These are phyloP conservation scores for Lentinus brumalis DNA, from an alignment of 768 basidiomycete species.

Conservation along the genomic window DNA sequence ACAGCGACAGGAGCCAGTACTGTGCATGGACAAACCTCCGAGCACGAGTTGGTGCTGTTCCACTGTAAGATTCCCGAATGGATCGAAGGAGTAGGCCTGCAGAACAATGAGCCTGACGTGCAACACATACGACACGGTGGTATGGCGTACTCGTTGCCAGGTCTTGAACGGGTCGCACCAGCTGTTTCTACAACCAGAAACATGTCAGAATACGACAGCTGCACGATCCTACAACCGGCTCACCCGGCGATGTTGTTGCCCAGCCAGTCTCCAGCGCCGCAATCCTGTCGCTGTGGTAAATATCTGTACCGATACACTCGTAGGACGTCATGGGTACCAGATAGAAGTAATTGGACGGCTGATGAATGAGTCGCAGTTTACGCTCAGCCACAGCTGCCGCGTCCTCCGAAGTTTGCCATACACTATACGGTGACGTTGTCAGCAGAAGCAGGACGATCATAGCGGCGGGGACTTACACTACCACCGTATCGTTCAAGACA, in stretches of 20 bases:
- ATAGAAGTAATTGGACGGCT: conserved; percentile 78
- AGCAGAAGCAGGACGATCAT: neutral
- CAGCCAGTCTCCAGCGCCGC: conserved; percentile 73
- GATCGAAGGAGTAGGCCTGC: conserved; percentile 72
- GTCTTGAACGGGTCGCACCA: conserved; percentile 84
- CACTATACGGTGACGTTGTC: conserved; percentile 37
- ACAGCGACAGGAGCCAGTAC: conserved; percentile 62
- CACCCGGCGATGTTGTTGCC: conserved; percentile 45
- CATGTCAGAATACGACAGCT: neutral
- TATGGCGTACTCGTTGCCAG: conserved; percentile 64
- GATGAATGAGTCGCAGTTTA: conserved; percentile 64
- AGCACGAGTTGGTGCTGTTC: conserved; percentile 57
- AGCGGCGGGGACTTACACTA: conserved; percentile 44
- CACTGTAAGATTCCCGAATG: conserved; percentile 53
- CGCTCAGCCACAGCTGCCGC: conserved; percentile 58
- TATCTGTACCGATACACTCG: neutral
- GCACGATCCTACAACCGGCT: neutral
- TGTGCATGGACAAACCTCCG: conserved; percentile 47
- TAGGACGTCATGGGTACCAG: conserved; percentile 39
- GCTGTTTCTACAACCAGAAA: conserved; percentile 43
- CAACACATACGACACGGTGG: conserved; percentile 6
- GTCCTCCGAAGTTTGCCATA: conserved; percentile 73
- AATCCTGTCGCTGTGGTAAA: conserved; percentile 44
- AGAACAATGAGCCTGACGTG: neutral
- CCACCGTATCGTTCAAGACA: conserved; percentile 44